Evolutionary conservation across 495 filamentous ascomycete species (phyloP).

Genomic region (Filosporella fistucella): DNA sequence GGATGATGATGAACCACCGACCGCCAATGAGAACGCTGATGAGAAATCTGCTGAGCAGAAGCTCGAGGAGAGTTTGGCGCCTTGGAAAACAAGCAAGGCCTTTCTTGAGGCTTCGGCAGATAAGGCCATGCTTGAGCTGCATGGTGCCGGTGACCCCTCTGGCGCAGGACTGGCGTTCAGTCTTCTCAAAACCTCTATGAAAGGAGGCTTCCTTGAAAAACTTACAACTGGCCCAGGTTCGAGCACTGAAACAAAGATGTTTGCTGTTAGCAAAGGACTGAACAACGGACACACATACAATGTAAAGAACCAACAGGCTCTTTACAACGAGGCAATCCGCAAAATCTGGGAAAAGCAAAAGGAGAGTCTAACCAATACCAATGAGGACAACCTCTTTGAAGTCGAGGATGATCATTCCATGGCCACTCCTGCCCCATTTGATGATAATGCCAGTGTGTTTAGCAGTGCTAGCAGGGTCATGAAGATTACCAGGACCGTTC

Average conservation of each 20-base stretch:
- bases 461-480: constrained; percentile 70
- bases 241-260: constrained; percentile 54
- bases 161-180: constrained; percentile 90
- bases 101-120: constrained; percentile 90
- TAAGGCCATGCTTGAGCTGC: constrained; percentile 94
- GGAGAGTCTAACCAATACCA: constrained; percentile 56
- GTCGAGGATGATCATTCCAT: constrained; percentile 46
- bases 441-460: constrained; percentile 83
- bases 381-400: constrained; percentile 61
- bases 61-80: constrained; percentile 84
- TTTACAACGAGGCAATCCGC: constrained; percentile 83
- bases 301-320: constrained; percentile 82
- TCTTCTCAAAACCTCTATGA: constrained; percentile 97
- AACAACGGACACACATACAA: constrained; percentile 96
- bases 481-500: constrained; percentile 65
- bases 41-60: constrained; percentile 63
- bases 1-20: constrained; percentile 59
- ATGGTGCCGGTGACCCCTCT: constrained; percentile 94
- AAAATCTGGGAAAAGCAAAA: constrained; percentile 89
- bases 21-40: constrained; percentile 53
- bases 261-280: constrained; percentile 68
- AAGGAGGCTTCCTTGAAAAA: constrained; percentile 89
- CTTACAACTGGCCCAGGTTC: constrained; percentile 78
- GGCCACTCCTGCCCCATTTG: constrained; percentile 40
- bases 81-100: constrained; percentile 92